Percentiles rank a stretch among this genome's conserved stretches.
phyloP scores from a whole-genome alignment of 208 protist species.

The Trypanosoma caninum region DNA sequence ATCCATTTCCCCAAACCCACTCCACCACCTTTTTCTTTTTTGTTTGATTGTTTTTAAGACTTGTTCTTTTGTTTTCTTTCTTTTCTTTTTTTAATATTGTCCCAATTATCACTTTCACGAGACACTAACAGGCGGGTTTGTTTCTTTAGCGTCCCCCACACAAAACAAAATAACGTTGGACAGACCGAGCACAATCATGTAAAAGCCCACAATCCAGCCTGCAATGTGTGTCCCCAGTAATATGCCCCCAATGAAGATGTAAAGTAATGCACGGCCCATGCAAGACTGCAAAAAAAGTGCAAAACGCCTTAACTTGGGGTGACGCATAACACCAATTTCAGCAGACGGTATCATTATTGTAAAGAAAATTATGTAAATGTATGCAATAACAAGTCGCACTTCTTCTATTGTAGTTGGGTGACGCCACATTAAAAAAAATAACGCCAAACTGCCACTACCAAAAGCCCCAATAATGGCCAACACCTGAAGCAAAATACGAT shows the following conservation, averaged over 20 bases:
- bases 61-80: no score
- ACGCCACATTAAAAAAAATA: slow-evolving; percentile 50
- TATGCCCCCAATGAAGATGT: slow-evolving; percentile 74
- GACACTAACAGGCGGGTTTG: background rate
- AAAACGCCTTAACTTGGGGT: slow-evolving; percentile 39
- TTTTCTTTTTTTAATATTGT: background rate
- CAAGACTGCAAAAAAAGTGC: slow-evolving; percentile 47
- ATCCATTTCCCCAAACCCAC: background rate
- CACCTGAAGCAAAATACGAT: slow-evolving; percentile 21
- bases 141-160: slow-evolving; percentile 10
- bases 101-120: background rate
- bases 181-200: slow-evolving; percentile 47
- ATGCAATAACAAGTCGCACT: slow-evolving; percentile 34
- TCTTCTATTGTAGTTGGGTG: slow-evolving; percentile 7
- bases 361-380: slow-evolving; percentile 51
- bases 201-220: slow-evolving; percentile 58
- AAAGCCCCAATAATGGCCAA: slow-evolving; percentile 51
- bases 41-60: no score
- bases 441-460: slow-evolving; percentile 45
- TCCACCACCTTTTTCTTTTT: no score
- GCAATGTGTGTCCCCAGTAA: slow-evolving; percentile 44
- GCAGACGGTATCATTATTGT: slow-evolving; percentile 52
- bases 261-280: slow-evolving; percentile 60
- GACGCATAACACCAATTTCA: slow-evolving; percentile 51
- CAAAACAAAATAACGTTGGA: slow-evolving; percentile 45